Base-by-base conservation (phyloP, 2,329 filamentous ascomycete genomes). In the Alternaria gansuensis region DNA sequence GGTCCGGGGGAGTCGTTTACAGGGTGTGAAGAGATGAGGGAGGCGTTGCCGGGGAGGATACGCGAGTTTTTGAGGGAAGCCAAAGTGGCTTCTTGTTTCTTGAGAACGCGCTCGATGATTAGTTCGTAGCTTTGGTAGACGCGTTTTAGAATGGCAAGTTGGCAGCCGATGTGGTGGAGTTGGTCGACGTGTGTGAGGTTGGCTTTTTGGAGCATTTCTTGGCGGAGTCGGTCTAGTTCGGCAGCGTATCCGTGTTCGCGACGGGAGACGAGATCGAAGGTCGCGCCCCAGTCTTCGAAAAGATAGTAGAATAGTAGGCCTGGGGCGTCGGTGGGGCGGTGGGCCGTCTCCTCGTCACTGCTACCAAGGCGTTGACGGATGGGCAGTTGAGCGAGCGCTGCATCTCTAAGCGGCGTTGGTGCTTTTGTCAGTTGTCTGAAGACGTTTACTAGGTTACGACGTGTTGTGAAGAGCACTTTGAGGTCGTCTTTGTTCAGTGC, bases 221-320 rank as follows among this genome's bases (percentile, higher is more conserved):
- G 75, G 37, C 83, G 82, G 59, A 87, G 76, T 14, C 79, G 73
- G 44, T 83, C 78, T 6, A 89, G 73, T 56, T 82, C 80, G 3
- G 76, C 71, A 9, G 77, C 79, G 54, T 83, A 83, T 26, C 80
- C 79, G 59, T 79, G 78, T 70, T 84, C 70, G 59, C 74, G 68
- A 67, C 82, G 66, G 9, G 81, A 83, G 11, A 89, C 78, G 10
- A 89, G 78, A 26, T 82, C 82, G 51, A 85, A 85, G 1, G 85
- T 86, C 3, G 85, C 85, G 34, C 82, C 82, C 79, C 87, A 89
- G 68, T 89, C 87, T 67, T 90, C 87, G 66, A 89, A 89, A 0
- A 89, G 76, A 66, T 88, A 89, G 71, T 88, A 89, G 75, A 89
- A 88, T 3, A 89, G 77, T 21, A 87, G 79, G 21, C 86, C 87